These are phyloP conservation scores for Agrostemma githago DNA, from an alignment of 148 eudicot genomes.

Conservation along the genomic window DNA sequence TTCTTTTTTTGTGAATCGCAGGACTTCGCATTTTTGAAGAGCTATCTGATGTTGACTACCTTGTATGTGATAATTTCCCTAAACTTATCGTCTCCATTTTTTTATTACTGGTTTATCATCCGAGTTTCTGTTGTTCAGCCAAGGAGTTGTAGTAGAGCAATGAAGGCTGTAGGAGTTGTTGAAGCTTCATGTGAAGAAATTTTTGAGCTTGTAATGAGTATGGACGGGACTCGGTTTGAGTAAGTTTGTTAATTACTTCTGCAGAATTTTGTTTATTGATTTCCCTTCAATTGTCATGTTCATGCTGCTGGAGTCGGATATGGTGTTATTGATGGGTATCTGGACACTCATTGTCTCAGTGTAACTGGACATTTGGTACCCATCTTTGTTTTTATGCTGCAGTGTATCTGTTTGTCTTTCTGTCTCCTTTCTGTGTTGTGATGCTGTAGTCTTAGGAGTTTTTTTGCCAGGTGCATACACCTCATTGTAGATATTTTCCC, in stretches of 20 bases:
- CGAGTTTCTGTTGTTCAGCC: constrained; percentile 52
- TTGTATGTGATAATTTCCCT: constrained; percentile 46
- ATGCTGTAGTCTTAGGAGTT: neutral
- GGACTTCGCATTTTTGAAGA: constrained; percentile 99
- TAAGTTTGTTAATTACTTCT: constrained; percentile 34
- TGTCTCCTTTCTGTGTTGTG: neutral
- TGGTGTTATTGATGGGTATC: neutral
- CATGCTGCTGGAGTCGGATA: neutral
- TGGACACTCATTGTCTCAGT: too few species aligned
- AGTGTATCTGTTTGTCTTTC: too few species aligned
- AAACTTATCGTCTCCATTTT: constrained; percentile 5
- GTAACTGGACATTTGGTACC: neutral
- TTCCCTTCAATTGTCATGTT: neutral
- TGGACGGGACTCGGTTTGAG: constrained; percentile 98
- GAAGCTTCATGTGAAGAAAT: constrained; percentile 96
- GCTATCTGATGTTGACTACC: constrained; percentile 92
- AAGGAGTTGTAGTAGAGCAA: constrained; percentile 98
- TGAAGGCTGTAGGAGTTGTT: constrained; percentile 99
- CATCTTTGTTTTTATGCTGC: neutral
- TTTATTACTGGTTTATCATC: constrained; percentile 14
- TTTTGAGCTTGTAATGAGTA: constrained; percentile 98
- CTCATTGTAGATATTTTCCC: neutral
- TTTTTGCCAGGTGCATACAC: constrained; percentile 7
- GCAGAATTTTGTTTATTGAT: neutral
- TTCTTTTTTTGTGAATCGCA: constrained; percentile 29